These are phyloP conservation scores for Solanum phureja DNA, from an alignment of 257 asterid genomes.

Conservation along the genomic window DNA sequence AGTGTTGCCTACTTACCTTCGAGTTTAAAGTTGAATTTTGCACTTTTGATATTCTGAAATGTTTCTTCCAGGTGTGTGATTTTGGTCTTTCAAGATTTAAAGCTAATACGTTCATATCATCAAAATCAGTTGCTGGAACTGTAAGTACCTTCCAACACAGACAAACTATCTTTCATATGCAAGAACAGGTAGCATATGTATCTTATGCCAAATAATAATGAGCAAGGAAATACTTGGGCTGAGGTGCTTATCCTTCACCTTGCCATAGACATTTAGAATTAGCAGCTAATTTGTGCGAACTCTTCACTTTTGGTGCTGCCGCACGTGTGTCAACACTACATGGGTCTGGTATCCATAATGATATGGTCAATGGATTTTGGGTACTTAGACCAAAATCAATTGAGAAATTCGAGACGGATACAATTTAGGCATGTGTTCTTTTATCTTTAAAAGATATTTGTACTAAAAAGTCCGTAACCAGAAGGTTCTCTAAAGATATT, in stretches of 20 bases:
- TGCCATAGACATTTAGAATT: not conserved
- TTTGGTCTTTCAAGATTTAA: conserved; percentile 90
- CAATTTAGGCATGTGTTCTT: not conserved
- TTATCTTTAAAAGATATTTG: not conserved
- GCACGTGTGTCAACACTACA: not conserved
- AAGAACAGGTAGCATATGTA: not conserved
- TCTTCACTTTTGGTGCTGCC: not conserved
- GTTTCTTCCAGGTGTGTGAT: conserved; percentile 62
- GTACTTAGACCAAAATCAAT: not conserved
- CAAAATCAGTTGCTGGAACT: conserved; percentile 95
- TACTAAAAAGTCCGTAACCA: not conserved
- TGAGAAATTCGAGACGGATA: not conserved
- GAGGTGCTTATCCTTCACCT: not conserved
- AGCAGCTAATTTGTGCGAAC: not conserved
- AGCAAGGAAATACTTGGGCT: not conserved
- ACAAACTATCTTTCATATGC: not conserved
- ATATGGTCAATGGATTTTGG: not conserved
- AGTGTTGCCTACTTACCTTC: not conserved
- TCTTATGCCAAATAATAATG: not conserved
- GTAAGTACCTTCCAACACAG: conserved; percentile 33
- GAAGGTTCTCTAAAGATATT: not conserved
- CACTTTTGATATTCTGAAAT: not conserved
- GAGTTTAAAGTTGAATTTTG: not conserved
- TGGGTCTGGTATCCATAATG: not conserved
- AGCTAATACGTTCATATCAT: conserved; percentile 84